Base-by-base conservation (phyloP, 164 flowering plant species). In the Macadamia tetraphylla region DNA sequence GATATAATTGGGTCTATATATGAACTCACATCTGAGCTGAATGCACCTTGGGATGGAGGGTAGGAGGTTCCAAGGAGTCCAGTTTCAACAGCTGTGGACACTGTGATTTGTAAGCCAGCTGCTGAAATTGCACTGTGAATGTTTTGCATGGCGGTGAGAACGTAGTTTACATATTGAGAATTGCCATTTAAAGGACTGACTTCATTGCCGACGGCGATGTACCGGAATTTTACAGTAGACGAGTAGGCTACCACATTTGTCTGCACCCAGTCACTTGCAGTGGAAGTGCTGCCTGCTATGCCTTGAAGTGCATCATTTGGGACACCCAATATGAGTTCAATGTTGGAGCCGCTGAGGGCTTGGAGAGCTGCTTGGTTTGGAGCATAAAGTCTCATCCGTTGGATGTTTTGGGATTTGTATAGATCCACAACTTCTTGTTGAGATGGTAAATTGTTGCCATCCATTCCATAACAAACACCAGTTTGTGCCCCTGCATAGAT, bases 201-300 rank as follows among this genome's bases (percentile, higher is more conserved):
- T 67, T 84, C 87, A 40, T 84, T 84, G 9, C 86, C 84, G 18
- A 84, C 88, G 0, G 83, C 79, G 7, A 84, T 79, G 73, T 82
- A 82, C 55, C 71, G 51, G 72, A 82, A 70, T 1, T 46, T 74
- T 35, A 84, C 82, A 23, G 42, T 61, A 1, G 82, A 23, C 23
- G 23, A 77, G 77, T 65, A 59, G 49, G 23, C 18, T 48, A 17
- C n/a, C 9, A 84, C 72, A 48, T 84, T 79, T 8, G 23, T 67
- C 35, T 78, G 79, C 6, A 84, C 79, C 86, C 86, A 82, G 14
- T 75, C 32, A 1, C 59, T 23, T 1, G 84, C 88, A 46, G 65
- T 60, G 18, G 76, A 44, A 18, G 75, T 78, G 65, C 74, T 68
- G 12, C 61, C 31, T 23, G 85, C 69, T 9, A 82, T 71, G 55